Base-by-base conservation (phyloP, 1,139 yeast genomes). In the Blastobotrys elegans region DNA sequence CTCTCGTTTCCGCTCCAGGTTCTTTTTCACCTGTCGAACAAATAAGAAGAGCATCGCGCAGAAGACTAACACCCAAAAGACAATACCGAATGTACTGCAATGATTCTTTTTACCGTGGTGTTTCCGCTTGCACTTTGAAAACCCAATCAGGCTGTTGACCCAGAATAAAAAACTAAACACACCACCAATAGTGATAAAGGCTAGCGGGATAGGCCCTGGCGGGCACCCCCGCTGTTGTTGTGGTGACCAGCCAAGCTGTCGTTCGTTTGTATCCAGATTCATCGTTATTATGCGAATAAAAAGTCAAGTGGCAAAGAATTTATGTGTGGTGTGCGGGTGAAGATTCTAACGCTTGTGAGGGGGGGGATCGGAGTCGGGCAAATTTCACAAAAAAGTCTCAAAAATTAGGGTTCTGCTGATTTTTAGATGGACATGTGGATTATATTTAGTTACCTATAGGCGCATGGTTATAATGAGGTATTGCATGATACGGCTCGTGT, bases 201-300 rank as follows among this genome's bases (percentile, higher is more conserved):
- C 44, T 14, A 45, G 29, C 3, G 48, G 44, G 20, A 35, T 11
- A 2, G 48, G 48, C 4, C 48, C 48, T 22, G 10, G 14, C 17
- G 40, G 36, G 26, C 44, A 31, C 20, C 20, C 30, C 13, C 40
- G 17, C n/a, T 18, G 13, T 2, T 22, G 17, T 2, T 14, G 27
- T n/a, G n/a, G n/a, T 21, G 13, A 13, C 34, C 42, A 39, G 16
- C 42, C 40, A 2, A 26, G 17, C 2, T 37, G 24, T 37, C 31
- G 38, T n/a, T 34, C 38, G 26, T 34, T 34, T 18, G 38, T 34
- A 8, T 13, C 18, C 26, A 34, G 8, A 18, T 34, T 24, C 13
- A 14, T n/a, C n/a, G n/a, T n/a, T n/a, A n/a, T n/a, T n/a, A n/a
- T n/a, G n/a, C n/a, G n/a, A n/a, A n/a, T n/a, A n/a, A n/a, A n/a